Percentiles rank a stretch among this genome's conserved stretches.
These are phyloP conservation scores for Pseudopyricularia javanii DNA, from an alignment of 2,329 filamentous ascomycete species.

Conservation along the genomic window DNA sequence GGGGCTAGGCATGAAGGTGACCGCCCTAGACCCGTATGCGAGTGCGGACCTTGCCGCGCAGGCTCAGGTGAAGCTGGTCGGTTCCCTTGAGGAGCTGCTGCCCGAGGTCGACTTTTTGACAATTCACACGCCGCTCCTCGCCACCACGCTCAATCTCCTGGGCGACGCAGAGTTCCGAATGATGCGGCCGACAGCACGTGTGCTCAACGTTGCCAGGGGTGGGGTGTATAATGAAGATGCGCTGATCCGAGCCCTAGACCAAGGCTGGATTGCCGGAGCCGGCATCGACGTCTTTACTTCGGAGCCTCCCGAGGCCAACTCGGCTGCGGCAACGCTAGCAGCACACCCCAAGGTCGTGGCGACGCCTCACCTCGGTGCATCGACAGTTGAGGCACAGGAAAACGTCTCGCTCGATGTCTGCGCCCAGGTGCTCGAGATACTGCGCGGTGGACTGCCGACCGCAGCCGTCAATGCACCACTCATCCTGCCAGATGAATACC, in stretches of 20 bases:
- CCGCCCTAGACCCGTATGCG: constrained; percentile 68
- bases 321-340: constrained; percentile 50
- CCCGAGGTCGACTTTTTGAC: constrained; percentile 64
- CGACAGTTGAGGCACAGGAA: constrained; percentile 72
- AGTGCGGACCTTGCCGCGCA: constrained; percentile 58
- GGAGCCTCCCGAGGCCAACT: constrained; percentile 49
- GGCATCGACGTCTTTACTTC: constrained; percentile 70
- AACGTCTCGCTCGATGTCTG: constrained; percentile 33
- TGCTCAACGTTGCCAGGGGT: constrained; percentile 69
- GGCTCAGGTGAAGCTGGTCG: constrained; percentile 52
- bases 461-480: constrained; percentile 71
- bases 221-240: constrained; percentile 71
- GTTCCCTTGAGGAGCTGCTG: constrained; percentile 47
- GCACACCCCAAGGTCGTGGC: constrained; percentile 61
- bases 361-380: constrained; percentile 70
- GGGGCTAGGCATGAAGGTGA: constrained; percentile 63
- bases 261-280: constrained; percentile 61
- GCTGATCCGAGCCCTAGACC: constrained; percentile 56
- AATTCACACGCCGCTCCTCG: constrained; percentile 69
- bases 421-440: constrained; percentile 46
- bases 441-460: constrained; percentile 61
- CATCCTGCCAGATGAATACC: constrained; percentile 70
- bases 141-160: constrained; percentile 64
- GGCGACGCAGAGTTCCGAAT: constrained; percentile 49
- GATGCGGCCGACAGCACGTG: constrained; percentile 63